Conservation (phyloP, 2,329 filamentous ascomycete genomes). For the Xylaria sp. region DNA sequence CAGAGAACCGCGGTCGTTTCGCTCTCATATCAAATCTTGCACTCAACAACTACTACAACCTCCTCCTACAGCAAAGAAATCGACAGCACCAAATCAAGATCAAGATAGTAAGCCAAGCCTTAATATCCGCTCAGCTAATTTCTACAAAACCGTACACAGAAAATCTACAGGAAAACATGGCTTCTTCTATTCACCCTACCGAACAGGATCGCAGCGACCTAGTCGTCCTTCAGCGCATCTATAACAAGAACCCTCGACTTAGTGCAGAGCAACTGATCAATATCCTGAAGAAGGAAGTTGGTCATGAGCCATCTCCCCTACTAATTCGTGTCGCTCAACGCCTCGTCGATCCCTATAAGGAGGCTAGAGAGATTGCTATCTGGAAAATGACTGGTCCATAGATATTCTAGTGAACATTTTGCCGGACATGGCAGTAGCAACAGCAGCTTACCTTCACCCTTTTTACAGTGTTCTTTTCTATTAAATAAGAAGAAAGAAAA, state of each 20-base stretch:
- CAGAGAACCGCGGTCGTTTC: too few relatives aligned
- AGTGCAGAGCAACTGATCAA: neutral
- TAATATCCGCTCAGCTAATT: neutral
- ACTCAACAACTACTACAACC: neutral
- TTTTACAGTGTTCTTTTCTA: too few relatives aligned
- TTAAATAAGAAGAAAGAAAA: too few relatives aligned
- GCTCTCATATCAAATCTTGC: neutral
- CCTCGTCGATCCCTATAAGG: too few relatives aligned
- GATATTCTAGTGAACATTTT: neutral
- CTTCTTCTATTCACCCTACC: neutral
- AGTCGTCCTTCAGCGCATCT: neutral
- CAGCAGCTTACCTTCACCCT: too few relatives aligned
- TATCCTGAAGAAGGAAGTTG: neutral
- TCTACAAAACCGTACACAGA: neutral
- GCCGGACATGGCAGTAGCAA: too few relatives aligned
- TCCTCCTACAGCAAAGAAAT: neutral
- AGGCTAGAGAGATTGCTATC: neutral
- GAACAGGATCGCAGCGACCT: neutral
- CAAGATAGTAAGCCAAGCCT: neutral
- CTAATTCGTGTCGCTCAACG: neutral
- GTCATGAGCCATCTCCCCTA: neutral
- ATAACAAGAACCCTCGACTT: neutral
- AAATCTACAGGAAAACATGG: neutral
- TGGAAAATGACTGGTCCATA: neutral
- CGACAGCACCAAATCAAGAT: neutral